These are phyloP conservation scores for Paramecium octaurelia DNA, from an alignment of 73 alveolate genomes.

Conservation along the genomic window DNA sequence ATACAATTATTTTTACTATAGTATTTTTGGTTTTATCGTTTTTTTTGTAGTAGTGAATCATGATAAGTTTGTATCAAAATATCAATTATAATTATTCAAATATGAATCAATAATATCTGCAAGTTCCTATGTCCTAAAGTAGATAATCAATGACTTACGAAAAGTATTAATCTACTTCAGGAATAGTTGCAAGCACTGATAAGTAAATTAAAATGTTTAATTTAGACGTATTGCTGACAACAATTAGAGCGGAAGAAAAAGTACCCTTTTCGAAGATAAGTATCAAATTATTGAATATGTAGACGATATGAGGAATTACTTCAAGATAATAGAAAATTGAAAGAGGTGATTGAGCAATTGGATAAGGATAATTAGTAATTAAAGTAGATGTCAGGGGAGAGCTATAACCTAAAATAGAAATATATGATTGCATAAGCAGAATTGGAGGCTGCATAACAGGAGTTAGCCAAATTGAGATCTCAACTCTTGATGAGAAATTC, in stretches of 20 bases:
- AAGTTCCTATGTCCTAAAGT: neutral
- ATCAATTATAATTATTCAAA: neutral
- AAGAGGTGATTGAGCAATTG: constrained; percentile 6
- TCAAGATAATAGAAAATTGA: neutral
- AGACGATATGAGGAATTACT: constrained; percentile 47
- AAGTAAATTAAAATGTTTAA: neutral
- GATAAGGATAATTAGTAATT: constrained; percentile 10
- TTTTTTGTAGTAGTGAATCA: neutral
- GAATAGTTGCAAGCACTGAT: neutral
- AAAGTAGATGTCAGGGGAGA: constrained; percentile 1
- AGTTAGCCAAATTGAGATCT: neutral
- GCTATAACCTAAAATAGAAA: neutral
- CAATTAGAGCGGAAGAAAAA: neutral
- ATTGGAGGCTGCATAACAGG: constrained; percentile 38
- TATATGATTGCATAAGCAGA: constrained; percentile 23
- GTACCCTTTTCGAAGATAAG: neutral
- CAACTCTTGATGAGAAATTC: constrained; percentile 14
- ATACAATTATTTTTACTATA: neutral
- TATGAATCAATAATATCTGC: neutral
- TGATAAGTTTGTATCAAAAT: neutral
- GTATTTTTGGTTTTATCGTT: neutral
- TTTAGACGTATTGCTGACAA: neutral
- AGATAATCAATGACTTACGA: neutral
- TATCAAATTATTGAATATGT: neutral
- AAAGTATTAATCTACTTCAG: neutral